phyloP scores from a whole-genome alignment of 1,284 basidiomycete genomes.

The Tilletia caries region DNA sequence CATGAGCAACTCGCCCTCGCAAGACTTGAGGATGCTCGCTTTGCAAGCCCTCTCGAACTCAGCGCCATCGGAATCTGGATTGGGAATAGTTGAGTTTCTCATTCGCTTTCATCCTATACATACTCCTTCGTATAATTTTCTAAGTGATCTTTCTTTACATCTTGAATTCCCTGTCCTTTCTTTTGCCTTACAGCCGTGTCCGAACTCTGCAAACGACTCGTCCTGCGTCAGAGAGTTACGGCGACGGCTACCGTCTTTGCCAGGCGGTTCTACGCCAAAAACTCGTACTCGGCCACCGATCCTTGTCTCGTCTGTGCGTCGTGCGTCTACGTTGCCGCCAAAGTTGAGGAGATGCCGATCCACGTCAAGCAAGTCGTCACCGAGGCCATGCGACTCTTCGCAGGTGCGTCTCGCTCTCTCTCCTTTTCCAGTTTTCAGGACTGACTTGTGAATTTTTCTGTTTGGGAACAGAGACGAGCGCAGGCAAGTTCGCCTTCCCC shows the following conservation, averaged over 20 bases:
- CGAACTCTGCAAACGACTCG: conserved; percentile 78
- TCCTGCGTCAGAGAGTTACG: conserved; percentile 79
- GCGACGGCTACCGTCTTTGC: conserved; percentile 93
- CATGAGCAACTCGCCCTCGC: conserved; percentile 38
- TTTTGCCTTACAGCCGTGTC: conserved; percentile 63
- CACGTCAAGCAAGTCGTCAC: conserved; percentile 89
- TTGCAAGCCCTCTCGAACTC: conserved; percentile 36
- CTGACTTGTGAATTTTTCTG: background rate
- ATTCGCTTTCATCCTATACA: background rate
- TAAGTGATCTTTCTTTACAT: background rate
- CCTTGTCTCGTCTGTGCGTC: conserved; percentile 87
- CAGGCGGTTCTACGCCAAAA: conserved; percentile 73
- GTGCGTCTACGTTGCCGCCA: conserved; percentile 91
- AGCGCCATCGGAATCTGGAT: conserved; percentile 46
- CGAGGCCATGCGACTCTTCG: conserved; percentile 75
- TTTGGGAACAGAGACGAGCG: conserved; percentile 30
- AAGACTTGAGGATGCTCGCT: conserved; percentile 38
- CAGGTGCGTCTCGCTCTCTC: conserved; percentile 59
- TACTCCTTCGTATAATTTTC: background rate
- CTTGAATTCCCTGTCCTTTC: too few species aligned
- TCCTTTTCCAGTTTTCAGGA: background rate
- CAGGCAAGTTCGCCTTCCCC: conserved; percentile 5
- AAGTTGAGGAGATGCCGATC: conserved; percentile 90
- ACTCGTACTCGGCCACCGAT: conserved; percentile 80
- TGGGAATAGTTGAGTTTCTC: conserved; percentile 33